phyloP scores from a whole-genome alignment of 1,139 yeast species.

The Yamadazyma oceani region DNA sequence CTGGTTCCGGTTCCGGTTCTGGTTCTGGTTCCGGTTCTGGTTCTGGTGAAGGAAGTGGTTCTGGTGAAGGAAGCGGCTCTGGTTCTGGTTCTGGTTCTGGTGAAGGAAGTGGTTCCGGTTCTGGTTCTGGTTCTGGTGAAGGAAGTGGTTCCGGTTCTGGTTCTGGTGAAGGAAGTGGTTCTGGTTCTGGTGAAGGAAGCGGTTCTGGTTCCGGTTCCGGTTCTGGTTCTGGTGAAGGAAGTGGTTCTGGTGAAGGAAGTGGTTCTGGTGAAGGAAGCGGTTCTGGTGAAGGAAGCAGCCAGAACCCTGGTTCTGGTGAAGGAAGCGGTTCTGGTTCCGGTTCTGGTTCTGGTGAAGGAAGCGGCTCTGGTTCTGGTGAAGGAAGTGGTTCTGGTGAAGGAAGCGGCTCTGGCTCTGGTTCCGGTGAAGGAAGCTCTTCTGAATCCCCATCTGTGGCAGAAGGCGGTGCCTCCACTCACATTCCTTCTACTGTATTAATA shows the following conservation, averaged over 20 bases:
- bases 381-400: no score
- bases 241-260: no score
- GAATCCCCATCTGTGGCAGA: background rate
- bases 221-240: background rate
- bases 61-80: no score
- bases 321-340: background rate
- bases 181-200: background rate
- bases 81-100: no score
- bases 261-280: no score
- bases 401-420: background rate
- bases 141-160: background rate
- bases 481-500: constrained; percentile 1
- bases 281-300: background rate
- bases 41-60: background rate
- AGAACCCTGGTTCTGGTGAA: constrained; percentile 1
- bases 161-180: background rate
- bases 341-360: no score
- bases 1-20: background rate
- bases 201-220: background rate
- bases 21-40: constrained; percentile 1
- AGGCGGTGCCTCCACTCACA: constrained; percentile 1
- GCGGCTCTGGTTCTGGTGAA: no score
- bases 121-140: background rate
- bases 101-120: background rate
- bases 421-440: background rate